Percentiles rank a stretch among this genome's conserved stretches.
These are phyloP conservation scores for Strigomonas culicis DNA, from an alignment of 208 protist genomes.

Conservation along the genomic window DNA sequence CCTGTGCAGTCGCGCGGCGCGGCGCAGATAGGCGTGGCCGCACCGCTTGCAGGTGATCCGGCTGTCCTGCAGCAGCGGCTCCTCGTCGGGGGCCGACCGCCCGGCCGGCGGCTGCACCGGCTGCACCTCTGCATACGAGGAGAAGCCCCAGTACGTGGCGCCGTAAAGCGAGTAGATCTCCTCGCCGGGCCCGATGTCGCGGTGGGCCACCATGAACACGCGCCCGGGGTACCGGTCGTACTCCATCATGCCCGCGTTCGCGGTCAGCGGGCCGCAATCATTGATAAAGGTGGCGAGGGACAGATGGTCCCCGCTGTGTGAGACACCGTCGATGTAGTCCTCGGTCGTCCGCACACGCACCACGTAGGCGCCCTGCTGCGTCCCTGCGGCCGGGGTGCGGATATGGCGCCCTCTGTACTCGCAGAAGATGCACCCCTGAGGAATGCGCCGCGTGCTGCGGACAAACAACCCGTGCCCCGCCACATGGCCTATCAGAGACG, in stretches of 20 bases:
- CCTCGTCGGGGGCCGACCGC: background rate
- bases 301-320: slow-evolving; percentile 51
- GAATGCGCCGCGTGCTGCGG: slow-evolving; percentile 49
- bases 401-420: slow-evolving; percentile 72
- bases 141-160: slow-evolving; percentile 81
- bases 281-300: slow-evolving; percentile 89
- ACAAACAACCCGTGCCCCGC: slow-evolving; percentile 81
- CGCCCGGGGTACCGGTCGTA: slow-evolving; percentile 67
- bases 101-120: slow-evolving; percentile 2
- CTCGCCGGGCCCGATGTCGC: slow-evolving; percentile 69
- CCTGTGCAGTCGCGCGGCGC: slow-evolving; percentile 44
- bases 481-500: slow-evolving; percentile 46
- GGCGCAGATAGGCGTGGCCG: slow-evolving; percentile 39
- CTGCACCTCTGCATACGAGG: slow-evolving; percentile 63
- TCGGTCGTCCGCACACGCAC: slow-evolving; percentile 61
- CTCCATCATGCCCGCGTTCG: slow-evolving; percentile 81
- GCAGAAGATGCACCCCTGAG: slow-evolving; percentile 72
- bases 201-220: slow-evolving; percentile 75
- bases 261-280: slow-evolving; percentile 58
- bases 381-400: slow-evolving; percentile 16
- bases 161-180: slow-evolving; percentile 85
- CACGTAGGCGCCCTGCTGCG: slow-evolving; percentile 52
- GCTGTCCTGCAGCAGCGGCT: background rate
- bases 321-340: slow-evolving; percentile 72
- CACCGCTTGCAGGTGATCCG: slow-evolving; percentile 47